Evolutionary conservation across 2,329 filamentous ascomycete species (phyloP).

Genomic region (Drechslerella coelobrocha): DNA sequence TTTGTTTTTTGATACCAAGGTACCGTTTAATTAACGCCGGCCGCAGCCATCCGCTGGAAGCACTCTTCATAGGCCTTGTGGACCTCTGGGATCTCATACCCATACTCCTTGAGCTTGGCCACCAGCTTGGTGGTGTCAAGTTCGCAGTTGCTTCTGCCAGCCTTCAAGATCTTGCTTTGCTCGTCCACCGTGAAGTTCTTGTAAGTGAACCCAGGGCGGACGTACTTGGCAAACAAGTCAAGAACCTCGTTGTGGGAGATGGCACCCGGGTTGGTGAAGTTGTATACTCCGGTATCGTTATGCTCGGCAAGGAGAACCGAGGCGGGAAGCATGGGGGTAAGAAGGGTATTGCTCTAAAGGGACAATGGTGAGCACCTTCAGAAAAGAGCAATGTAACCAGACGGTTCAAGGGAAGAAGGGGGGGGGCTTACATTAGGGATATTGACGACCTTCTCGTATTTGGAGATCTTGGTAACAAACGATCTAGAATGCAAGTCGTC

Average conservation of each 20-base stretch:
- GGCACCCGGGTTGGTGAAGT: conserved; percentile 71
- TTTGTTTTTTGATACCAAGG: too few relatives aligned
- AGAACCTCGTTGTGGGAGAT: conserved; percentile 76
- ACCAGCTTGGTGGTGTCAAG: conserved; percentile 69
- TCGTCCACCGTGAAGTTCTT: conserved; percentile 72
- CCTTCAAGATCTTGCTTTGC: conserved; percentile 72
- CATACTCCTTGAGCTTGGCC: conserved; percentile 68
- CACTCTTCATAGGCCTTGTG: conserved; percentile 67
- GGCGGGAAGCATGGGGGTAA: conserved; percentile 69
- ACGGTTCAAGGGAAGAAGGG: background rate
- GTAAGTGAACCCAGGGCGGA: conserved; percentile 68
- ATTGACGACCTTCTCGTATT: conserved; percentile 71
- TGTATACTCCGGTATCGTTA: conserved; percentile 70
- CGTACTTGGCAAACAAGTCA: conserved; percentile 68
- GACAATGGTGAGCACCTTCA: background rate
- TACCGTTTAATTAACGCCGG: too few relatives aligned
- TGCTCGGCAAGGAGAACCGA: conserved; percentile 68
- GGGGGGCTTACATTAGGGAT: conserved; percentile 65
- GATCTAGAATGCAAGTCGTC: conserved; percentile 71
- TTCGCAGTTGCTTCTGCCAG: conserved; percentile 71
- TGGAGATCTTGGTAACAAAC: conserved; percentile 73
- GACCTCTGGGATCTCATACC: conserved; percentile 67
- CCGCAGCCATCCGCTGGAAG: conserved; percentile 70
- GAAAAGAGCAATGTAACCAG: background rate
- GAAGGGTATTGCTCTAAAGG: conserved; percentile 66